A percentile compares a stretch with the other conserved stretches of the same genome.
phyloP scores from a whole-genome alignment of 2,329 filamentous ascomycete species.

The Cladosporium sp. region DNA sequence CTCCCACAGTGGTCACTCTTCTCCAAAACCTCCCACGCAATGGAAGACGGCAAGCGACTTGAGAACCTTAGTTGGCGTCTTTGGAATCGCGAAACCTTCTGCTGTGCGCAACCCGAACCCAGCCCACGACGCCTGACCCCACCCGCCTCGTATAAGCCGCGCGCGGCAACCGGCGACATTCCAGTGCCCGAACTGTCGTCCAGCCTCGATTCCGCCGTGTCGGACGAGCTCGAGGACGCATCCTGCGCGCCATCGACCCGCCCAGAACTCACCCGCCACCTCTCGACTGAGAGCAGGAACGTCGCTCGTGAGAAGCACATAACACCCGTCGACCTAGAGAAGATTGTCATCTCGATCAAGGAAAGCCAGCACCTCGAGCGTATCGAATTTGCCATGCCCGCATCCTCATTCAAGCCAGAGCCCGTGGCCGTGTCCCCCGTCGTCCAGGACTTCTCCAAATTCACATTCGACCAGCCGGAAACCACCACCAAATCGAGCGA shows the following conservation, averaged over 20 bases:
- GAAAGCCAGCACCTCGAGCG: slow-evolving; percentile 72
- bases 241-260: slow-evolving; percentile 50
- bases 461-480: slow-evolving; percentile 27
- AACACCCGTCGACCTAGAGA: slow-evolving; percentile 87
- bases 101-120: slow-evolving; percentile 60
- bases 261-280: slow-evolving; percentile 70
- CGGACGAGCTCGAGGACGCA: slow-evolving; percentile 47
- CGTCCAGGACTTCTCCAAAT: slow-evolving; percentile 41
- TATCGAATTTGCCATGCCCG: slow-evolving; percentile 45
- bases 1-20: slow-evolving; percentile 65
- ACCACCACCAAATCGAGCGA: slow-evolving; percentile 36
- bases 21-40: slow-evolving; percentile 88
- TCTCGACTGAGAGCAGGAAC: slow-evolving; percentile 70
- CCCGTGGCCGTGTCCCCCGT: slow-evolving; percentile 26
- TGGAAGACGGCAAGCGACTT: slow-evolving; percentile 87
- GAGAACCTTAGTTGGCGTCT: slow-evolving; percentile 96
- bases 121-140: slow-evolving; percentile 4
- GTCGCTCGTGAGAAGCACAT: slow-evolving; percentile 82
- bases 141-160: slow-evolving; percentile 24
- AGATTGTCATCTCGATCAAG: slow-evolving; percentile 91
- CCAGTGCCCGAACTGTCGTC: slow-evolving; percentile 49
- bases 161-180: slow-evolving; percentile 33
- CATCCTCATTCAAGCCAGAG: slow-evolving; percentile 20
- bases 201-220: slow-evolving; percentile 48
- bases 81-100: slow-evolving; percentile 92